A percentile compares a stretch with the other conserved stretches of the same genome.
These are phyloP conservation scores for Rusavskia elegans DNA, from an alignment of 495 filamentous ascomycete species.

Conservation along the genomic window DNA sequence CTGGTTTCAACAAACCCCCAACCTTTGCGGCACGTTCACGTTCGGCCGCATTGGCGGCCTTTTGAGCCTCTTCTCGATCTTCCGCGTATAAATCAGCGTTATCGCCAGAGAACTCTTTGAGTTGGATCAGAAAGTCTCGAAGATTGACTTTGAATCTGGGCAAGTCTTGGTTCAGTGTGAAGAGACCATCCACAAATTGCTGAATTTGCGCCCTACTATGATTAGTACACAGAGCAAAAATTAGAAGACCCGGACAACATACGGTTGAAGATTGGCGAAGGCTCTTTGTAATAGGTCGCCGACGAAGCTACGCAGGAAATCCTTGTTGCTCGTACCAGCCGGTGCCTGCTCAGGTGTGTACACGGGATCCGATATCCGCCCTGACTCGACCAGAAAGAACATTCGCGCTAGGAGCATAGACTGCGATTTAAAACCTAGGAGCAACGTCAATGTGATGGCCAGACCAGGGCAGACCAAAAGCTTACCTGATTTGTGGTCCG, in stretches of 20 bases:
- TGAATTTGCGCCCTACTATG: constrained; percentile 59
- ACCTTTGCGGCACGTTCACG: constrained; percentile 81
- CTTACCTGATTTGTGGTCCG: constrained; percentile 86
- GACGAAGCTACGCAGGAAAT: constrained; percentile 78
- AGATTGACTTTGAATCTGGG: constrained; percentile 84
- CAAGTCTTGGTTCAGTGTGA: constrained; percentile 64
- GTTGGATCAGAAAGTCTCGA: constrained; percentile 89
- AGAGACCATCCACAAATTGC: constrained; percentile 74
- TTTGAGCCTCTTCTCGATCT: constrained; percentile 72
- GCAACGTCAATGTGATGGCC: background rate
- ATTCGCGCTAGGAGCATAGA: constrained; percentile 84
- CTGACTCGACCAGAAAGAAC: constrained; percentile 78
- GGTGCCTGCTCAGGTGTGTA: constrained; percentile 70
- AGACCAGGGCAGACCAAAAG: background rate
- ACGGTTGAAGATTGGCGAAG: constrained; percentile 86
- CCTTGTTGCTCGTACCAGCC: constrained; percentile 68
- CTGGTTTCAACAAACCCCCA: constrained; percentile 79
- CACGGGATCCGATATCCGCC: constrained; percentile 82
- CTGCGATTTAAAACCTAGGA: constrained; percentile 79
- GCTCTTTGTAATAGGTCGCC: constrained; percentile 73
- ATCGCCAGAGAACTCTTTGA: constrained; percentile 86
- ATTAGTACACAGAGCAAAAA: background rate
- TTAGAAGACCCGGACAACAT: constrained; percentile 23
- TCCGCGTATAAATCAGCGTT: constrained; percentile 91
- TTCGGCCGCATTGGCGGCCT: constrained; percentile 65